A percentile compares a stretch with the other conserved stretches of the same genome.
phyloP scores from a whole-genome alignment of 2,329 filamentous ascomycete species.

The Nakataea oryzae region DNA sequence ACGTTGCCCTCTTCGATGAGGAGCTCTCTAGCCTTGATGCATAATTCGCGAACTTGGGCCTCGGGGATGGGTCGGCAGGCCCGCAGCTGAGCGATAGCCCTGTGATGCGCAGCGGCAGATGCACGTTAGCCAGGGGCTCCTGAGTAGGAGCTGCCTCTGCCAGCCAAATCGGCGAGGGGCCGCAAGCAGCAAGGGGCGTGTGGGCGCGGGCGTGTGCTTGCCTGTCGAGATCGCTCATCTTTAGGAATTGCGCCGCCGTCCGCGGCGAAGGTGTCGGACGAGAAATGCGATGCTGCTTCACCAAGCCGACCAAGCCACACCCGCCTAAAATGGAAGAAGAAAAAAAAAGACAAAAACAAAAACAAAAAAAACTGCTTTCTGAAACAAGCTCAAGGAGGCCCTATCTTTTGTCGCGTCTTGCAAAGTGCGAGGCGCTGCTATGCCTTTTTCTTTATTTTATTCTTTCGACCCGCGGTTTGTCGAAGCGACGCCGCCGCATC shows the following conservation, averaged over 20 bases:
- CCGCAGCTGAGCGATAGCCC: constrained; percentile 90
- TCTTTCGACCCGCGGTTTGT: not conserved
- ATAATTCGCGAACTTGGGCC: constrained; percentile 88
- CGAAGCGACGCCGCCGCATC: not conserved
- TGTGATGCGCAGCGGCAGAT: constrained; percentile 23
- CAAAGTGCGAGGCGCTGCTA: not conserved
- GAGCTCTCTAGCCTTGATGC: constrained; percentile 92
- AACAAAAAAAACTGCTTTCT: not conserved
- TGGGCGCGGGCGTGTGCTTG: constrained; percentile 24
- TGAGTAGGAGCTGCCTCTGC: not conserved
- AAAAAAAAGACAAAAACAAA: too few relatives aligned
- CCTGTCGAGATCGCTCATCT: constrained; percentile 92
- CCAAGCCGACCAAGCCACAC: not conserved
- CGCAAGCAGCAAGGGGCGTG: not conserved
- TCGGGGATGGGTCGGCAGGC: constrained; percentile 95
- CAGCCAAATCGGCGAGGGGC: not conserved
- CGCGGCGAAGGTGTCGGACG: not conserved
- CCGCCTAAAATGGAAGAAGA: too few relatives aligned
- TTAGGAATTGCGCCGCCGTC: constrained; percentile 6
- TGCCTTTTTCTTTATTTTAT: not conserved
- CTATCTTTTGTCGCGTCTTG: not conserved
- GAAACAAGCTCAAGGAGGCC: not conserved
- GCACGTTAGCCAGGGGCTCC: not conserved
- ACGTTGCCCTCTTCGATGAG: constrained; percentile 97
- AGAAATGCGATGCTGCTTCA: not conserved